These are phyloP conservation scores for Scleroderma citrinum DNA, from an alignment of 768 basidiomycete species.

Conservation along the genomic window DNA sequence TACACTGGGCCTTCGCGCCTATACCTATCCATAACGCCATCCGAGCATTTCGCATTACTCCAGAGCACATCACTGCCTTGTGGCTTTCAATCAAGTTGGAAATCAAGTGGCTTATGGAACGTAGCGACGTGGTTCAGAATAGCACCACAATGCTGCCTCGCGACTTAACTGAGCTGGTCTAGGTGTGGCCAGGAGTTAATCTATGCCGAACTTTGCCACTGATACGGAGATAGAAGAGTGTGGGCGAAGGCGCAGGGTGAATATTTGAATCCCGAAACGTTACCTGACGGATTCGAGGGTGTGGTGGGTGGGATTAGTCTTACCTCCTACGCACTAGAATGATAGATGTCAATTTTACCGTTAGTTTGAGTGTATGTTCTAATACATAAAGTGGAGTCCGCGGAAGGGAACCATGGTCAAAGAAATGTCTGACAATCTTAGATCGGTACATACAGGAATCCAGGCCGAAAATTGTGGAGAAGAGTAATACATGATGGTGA, in stretches of 20 bases:
- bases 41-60: background rate
- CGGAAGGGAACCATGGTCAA: background rate
- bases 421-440: background rate
- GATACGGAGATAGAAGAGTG: too few relatives aligned
- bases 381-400: background rate
- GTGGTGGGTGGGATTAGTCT: too few relatives aligned
- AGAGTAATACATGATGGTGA: background rate
- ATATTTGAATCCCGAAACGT: too few relatives aligned
- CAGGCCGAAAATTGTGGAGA: background rate
- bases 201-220: too few relatives aligned
- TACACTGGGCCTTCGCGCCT: background rate
- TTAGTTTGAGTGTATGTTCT: too few relatives aligned
- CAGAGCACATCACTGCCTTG: background rate
- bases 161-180: constrained; percentile 3
- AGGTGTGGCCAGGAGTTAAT: background rate
- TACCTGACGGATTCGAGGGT: too few relatives aligned
- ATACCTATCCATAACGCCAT: background rate
- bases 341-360: background rate
- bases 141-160: constrained; percentile 21
- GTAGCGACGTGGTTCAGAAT: background rate
- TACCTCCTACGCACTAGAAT: too few relatives aligned
- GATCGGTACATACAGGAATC: constrained; percentile 1
- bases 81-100: background rate
- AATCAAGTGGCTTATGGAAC: too few relatives aligned
- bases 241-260: too few relatives aligned